Evolutionary conservation across 768 basidiomycete species (phyloP).

Genomic region (Chalciporus chontae): DNA sequence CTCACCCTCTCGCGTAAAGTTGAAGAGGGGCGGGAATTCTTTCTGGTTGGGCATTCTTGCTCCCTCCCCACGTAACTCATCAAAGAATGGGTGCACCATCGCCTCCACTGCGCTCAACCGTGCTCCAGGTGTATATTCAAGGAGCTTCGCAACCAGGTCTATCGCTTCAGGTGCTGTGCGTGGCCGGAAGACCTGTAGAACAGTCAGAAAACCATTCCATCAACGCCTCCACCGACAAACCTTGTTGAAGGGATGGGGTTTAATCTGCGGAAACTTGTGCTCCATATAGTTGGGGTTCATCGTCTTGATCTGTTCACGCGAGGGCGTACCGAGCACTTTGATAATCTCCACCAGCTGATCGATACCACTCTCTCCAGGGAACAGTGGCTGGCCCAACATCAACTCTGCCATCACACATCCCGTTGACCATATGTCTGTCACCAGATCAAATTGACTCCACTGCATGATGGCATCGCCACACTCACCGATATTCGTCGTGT

Average conservation of each 20-base stretch:
- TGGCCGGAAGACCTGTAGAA: slow-evolving; percentile 87
- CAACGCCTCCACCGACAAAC: slow-evolving; percentile 34
- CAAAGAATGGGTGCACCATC: slow-evolving; percentile 96
- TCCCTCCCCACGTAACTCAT: slow-evolving; percentile 87
- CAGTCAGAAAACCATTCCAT: slow-evolving; percentile 12
- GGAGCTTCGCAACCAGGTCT: slow-evolving; percentile 87
- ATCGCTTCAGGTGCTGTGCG: slow-evolving; percentile 96
- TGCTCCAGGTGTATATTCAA: slow-evolving; percentile 97
- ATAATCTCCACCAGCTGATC: slow-evolving; percentile 99
- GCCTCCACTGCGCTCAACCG: slow-evolving; percentile 87
- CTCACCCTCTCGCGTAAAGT: slow-evolving; percentile 95
- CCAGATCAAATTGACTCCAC: slow-evolving; percentile 7
- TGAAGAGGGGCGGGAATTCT: slow-evolving; percentile 90
- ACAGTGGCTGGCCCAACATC: slow-evolving; percentile 97
- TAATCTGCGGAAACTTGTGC: slow-evolving; percentile 99
- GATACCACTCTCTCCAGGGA: slow-evolving; percentile 98
- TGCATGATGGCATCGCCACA: slow-evolving; percentile 12
- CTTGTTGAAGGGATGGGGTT: slow-evolving; percentile 99
- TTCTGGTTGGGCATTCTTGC: slow-evolving; percentile 96
- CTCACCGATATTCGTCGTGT: slow-evolving; percentile 97
- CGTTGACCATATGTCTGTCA: slow-evolving; percentile 95
- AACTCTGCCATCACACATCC: slow-evolving; percentile 99
- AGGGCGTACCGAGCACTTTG: slow-evolving; percentile 98
- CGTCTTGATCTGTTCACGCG: slow-evolving; percentile 99
- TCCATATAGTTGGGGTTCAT: slow-evolving; percentile 99